phyloP scores from a whole-genome alignment of 495 filamentous ascomycete species.

The Baudoinia panamericana region DNA sequence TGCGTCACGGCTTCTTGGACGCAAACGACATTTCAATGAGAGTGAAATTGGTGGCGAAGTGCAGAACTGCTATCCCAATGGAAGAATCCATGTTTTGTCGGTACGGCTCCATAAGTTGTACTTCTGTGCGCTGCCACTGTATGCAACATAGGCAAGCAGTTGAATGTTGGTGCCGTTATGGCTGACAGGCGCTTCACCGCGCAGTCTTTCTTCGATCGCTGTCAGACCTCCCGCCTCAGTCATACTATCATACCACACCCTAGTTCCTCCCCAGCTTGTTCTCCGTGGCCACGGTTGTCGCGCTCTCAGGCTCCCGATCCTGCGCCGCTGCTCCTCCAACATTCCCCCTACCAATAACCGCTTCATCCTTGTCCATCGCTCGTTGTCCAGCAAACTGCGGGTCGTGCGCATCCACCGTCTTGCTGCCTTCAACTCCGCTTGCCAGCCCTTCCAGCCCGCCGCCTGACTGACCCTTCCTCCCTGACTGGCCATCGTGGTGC shows the following conservation, averaged over 20 bases:
- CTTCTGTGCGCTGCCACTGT: too few relatives aligned
- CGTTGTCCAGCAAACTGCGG: constrained; percentile 24
- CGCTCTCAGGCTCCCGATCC: constrained; percentile 34
- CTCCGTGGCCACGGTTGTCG: constrained; percentile 38
- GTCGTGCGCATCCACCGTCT: constrained; percentile 16
- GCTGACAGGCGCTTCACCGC: too few relatives aligned
- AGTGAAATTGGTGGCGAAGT: too few relatives aligned
- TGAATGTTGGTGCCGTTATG: too few relatives aligned
- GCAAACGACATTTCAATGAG: too few relatives aligned
- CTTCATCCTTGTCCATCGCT: constrained; percentile 31
- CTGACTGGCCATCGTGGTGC: constrained; percentile 38
- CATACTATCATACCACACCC: constrained; percentile 2
- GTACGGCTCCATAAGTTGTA: too few relatives aligned
- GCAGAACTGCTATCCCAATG: too few relatives aligned
- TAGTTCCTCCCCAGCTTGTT: background rate
- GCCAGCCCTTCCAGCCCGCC: constrained; percentile 47
- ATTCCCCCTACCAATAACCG: constrained; percentile 28
- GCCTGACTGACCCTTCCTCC: constrained; percentile 36
- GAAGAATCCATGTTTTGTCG: too few relatives aligned
- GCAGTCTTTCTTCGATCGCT: too few relatives aligned
- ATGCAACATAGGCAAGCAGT: too few relatives aligned
- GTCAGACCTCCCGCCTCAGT: background rate
- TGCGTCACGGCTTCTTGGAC: too few relatives aligned
- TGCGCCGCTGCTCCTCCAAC: constrained; percentile 31
- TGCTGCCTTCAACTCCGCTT: background rate